Evolutionary conservation across 2,329 filamentous ascomycete genomes (phyloP).

Genomic region (Fusarium nisikadoi): DNA sequence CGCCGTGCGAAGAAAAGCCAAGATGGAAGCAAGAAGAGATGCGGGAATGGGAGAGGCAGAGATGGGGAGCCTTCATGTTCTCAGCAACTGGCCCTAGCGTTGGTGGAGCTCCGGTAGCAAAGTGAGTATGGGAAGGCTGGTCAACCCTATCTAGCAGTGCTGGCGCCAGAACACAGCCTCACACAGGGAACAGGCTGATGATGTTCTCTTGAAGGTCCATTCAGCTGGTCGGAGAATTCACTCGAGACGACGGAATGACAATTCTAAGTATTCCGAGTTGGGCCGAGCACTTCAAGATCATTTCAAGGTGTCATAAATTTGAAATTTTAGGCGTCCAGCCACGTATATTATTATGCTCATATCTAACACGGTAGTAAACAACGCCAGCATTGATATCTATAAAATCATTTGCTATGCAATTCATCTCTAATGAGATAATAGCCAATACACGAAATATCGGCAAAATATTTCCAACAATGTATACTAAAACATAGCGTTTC

Average conservation of each 20-base stretch:
- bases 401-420: not conserved
- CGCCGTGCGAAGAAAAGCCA: too few relatives aligned
- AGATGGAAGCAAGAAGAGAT: not conserved
- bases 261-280: not conserved
- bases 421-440: too few relatives aligned
- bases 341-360: not conserved
- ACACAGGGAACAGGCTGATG: accelerated
- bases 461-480: too few relatives aligned
- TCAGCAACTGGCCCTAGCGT: not conserved
- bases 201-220: accelerated
- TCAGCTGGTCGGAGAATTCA: accelerated
- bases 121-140: too few relatives aligned
- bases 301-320: accelerated
- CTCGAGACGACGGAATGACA: not conserved
- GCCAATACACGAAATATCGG: too few relatives aligned
- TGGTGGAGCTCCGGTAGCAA: not conserved
- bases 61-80: accelerated
- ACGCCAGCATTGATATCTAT: not conserved
- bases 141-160: not conserved
- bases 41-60: not conserved
- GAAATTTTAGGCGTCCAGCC: accelerated
- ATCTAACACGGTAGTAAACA: not conserved
- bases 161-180: not conserved
- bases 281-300: not conserved
- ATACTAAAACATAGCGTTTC: not conserved